Evolutionary conservation across 306 rosid species (phyloP), one percentile per base, ranked within the genome.

Genomic region (Alnus glutinosa): DNA sequence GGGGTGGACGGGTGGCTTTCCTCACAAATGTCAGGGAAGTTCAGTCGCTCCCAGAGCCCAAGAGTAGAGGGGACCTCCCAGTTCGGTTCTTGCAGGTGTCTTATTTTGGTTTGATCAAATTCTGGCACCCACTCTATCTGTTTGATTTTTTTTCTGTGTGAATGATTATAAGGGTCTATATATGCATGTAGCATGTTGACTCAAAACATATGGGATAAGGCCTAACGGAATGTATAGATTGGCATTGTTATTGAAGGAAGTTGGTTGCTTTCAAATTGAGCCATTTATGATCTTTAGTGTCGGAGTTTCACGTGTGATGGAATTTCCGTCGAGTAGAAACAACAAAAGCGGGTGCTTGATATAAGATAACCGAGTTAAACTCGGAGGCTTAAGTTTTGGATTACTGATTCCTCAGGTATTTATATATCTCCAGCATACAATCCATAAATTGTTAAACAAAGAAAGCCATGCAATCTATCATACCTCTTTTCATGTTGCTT

Each of bases 11-110:
- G 72, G 66, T 91, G 3, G 97, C 98, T 47, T 89, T 91, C 73
- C 46, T 95, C 73, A 92, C 97, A 16, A 95, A 95, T 70, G 82
- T 88, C 18, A 86, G 98, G 76, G 98, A 91, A 77, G n/a, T 80
- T 30, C 1, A 71, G 10, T 66, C 4, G 36, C 79, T 92, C 73
- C 82, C 83, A 2, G 55, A 77, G 2, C 86, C 93, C 34, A 94
- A 88, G 66, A 82, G 89, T 76, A 83, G 98, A 77, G 98, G 98
- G 13, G 88, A 89, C 12, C 86, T 95, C 2, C 90, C 96, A 0
- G 75, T 84, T 74, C 90, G 85, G 59, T 95, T 92, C 70, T 86
- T 95, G 23, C 78, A 89, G 91, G 98, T 90, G 18, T 50, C 28
- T 28, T 34, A 11, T 74, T 47, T 63, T 37, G 18, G 14, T 69